Conservation (phyloP, 2,329 filamentous ascomycete genomes). For the Sclerotinia spermophila region DNA sequence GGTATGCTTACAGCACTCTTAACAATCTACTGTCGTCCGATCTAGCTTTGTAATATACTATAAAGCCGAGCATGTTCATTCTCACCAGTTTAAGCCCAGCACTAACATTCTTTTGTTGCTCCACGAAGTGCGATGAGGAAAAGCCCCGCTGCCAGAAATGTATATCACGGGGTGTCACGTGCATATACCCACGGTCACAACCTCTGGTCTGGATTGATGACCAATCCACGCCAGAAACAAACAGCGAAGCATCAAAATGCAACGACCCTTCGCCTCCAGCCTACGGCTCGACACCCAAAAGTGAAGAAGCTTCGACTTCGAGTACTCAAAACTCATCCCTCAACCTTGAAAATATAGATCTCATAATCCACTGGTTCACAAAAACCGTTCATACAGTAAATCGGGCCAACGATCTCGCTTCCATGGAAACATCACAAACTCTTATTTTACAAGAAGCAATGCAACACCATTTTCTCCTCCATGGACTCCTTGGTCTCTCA, state of each 20-base stretch:
- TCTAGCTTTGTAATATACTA: background rate
- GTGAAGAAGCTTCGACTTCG: background rate
- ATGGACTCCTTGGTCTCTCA: background rate
- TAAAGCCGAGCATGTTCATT: background rate
- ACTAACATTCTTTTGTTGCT: background rate
- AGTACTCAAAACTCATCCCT: background rate
- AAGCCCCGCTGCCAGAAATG: background rate
- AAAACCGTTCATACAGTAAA: conserved; percentile 4
- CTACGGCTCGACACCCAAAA: background rate
- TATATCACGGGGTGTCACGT: background rate
- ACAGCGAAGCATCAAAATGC: background rate
- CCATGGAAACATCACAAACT: background rate
- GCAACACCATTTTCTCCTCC: background rate
- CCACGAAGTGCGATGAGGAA: background rate
- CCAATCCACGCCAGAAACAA: background rate
- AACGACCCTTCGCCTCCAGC: background rate
- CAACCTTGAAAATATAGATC: background rate
- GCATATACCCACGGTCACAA: background rate
- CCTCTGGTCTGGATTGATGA: background rate
- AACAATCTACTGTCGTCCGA: background rate
- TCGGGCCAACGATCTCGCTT: background rate
- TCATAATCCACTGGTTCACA: background rate
- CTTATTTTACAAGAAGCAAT: background rate
- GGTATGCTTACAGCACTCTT: background rate
- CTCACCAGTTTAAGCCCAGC: background rate